These are phyloP conservation scores for Fusarium floridanum DNA, from an alignment of 2,329 filamentous ascomycete genomes.

Conservation along the genomic window DNA sequence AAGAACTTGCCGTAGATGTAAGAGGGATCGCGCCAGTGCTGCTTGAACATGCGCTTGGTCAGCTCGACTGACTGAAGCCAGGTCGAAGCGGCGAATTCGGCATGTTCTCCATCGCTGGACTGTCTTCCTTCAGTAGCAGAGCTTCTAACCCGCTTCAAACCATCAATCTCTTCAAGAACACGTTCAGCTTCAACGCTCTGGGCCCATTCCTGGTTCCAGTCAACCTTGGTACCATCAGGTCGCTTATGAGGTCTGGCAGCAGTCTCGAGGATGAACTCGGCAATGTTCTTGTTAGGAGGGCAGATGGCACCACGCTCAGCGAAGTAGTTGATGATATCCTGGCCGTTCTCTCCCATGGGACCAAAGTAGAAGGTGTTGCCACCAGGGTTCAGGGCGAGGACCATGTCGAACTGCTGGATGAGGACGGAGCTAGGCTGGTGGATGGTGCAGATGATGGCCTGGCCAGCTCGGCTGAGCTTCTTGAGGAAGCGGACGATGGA, in stretches of 20 bases:
- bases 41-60: conserved; percentile 76
- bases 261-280: conserved; percentile 64
- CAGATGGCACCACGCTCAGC: conserved; percentile 73
- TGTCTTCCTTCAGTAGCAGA: conserved; percentile 28
- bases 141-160: conserved; percentile 37
- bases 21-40: conserved; percentile 82
- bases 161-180: conserved; percentile 72
- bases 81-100: conserved; percentile 76
- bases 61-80: conserved; percentile 73
- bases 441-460: conserved; percentile 70
- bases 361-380: conserved; percentile 68
- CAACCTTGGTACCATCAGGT: conserved; percentile 58
- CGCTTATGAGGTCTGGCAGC: conserved; percentile 52
- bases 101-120: conserved; percentile 24
- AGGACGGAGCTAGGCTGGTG: conserved; percentile 68
- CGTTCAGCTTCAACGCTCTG: conserved; percentile 71
- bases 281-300: conserved; percentile 66
- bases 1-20: conserved; percentile 85
- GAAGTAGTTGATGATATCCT: conserved; percentile 64
- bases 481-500: conserved; percentile 71
- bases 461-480: conserved; percentile 69
- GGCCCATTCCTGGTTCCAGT: conserved; percentile 84
- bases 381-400: conserved; percentile 64
- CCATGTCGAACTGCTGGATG: conserved; percentile 67
- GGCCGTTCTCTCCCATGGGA: conserved; percentile 61